Percentiles rank a stretch among this genome's conserved stretches.
These are phyloP conservation scores for Solanum pinnatisectum DNA, from an alignment of 257 asterid species.

Conservation along the genomic window DNA sequence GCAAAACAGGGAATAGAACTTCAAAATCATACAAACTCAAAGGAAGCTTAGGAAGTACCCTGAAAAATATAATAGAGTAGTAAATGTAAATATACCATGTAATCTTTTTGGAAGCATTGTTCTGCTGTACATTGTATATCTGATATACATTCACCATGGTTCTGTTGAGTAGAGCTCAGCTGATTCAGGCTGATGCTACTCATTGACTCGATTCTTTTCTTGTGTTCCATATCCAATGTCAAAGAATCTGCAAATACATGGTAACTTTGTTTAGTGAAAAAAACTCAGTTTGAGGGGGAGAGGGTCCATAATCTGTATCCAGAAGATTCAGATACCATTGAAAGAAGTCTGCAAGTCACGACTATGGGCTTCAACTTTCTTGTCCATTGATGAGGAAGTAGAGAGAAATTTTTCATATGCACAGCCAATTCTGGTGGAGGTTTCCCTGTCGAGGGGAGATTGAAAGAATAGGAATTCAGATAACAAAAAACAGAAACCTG, in stretches of 20 bases:
- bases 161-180: slow-evolving; percentile 27
- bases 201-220: slow-evolving; percentile 30
- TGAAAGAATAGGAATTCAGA: not conserved
- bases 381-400: slow-evolving; percentile 27
- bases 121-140: slow-evolving; percentile 45
- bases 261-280: not conserved
- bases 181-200: slow-evolving; percentile 29
- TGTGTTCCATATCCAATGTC: slow-evolving; percentile 33
- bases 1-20: not conserved
- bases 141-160: slow-evolving; percentile 35
- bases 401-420: slow-evolving; percentile 35
- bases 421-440: slow-evolving; percentile 24
- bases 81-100: slow-evolving; percentile 28
- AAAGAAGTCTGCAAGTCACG: slow-evolving; percentile 24
- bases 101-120: slow-evolving; percentile 48
- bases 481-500: not conserved
- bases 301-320: not conserved
- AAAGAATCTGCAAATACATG: slow-evolving; percentile 45
- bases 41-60: not conserved
- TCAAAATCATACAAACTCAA: not conserved
- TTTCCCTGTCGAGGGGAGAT: slow-evolving; percentile 32
- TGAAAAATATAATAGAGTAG: not conserved
- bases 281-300: not conserved
- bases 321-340: slow-evolving; percentile 31
- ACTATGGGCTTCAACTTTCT: slow-evolving; percentile 26